These are phyloP conservation scores for Penicillium herquei DNA, from an alignment of 495 filamentous ascomycete genomes.

Conservation along the genomic window DNA sequence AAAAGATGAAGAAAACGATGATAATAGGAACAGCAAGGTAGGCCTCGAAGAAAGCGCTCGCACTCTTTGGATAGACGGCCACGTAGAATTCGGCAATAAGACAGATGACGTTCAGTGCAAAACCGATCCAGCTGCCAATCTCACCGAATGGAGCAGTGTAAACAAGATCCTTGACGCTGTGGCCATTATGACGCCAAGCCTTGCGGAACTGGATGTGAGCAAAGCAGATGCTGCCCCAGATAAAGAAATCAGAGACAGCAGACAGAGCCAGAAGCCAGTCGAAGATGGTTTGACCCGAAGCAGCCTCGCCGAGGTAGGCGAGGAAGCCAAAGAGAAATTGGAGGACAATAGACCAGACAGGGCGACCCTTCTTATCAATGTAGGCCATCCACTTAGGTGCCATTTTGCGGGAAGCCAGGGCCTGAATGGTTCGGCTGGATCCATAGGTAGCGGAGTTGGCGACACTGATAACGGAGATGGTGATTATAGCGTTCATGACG, in stretches of 20 bases:
- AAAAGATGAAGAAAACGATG: constrained; percentile 40
- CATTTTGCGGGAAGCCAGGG: constrained; percentile 55
- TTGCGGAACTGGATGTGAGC: constrained; percentile 73
- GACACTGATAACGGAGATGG: constrained; percentile 64
- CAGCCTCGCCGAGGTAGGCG: constrained; percentile 53
- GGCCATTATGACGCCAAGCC: constrained; percentile 55
- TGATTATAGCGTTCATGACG: constrained; percentile 74
- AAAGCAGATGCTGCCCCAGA: constrained; percentile 69
- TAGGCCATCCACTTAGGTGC: constrained; percentile 56
- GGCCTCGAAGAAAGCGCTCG: constrained; percentile 57
- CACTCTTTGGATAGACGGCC: constrained; percentile 43
- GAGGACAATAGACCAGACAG: constrained; percentile 51
- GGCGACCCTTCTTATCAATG: constrained; percentile 58
- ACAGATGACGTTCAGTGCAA: constrained; percentile 57
- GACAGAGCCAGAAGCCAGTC: constrained; percentile 69
- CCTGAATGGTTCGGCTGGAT: constrained; percentile 63
- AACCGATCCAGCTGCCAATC: constrained; percentile 64
- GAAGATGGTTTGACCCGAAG: constrained; percentile 39
- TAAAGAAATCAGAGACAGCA: constrained; percentile 65
- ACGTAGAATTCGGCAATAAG: constrained; percentile 60
- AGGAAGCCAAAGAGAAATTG: constrained; percentile 54
- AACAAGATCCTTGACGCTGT: constrained; percentile 66
- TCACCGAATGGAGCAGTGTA: constrained; percentile 66
- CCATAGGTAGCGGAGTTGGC: constrained; percentile 64
- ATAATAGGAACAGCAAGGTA: constrained; percentile 62